These are phyloP conservation scores for Wolfiporia cocos DNA, from an alignment of 1,284 basidiomycete genomes.

Conservation along the genomic window DNA sequence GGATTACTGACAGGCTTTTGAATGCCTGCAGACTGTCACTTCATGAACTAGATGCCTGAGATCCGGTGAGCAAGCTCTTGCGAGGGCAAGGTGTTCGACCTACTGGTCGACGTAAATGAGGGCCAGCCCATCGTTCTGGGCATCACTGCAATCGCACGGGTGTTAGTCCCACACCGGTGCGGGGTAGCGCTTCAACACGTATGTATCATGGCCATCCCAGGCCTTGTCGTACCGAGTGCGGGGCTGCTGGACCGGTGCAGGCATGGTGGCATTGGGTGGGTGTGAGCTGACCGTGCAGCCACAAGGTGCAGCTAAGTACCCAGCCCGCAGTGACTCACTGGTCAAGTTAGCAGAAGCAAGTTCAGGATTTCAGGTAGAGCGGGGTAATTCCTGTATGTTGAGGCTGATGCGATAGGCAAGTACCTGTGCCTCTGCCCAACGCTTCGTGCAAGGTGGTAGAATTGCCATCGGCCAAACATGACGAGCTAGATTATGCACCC, in stretches of 20 bases:
- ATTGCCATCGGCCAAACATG: too few relatives aligned
- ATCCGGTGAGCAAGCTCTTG: constrained; percentile 2
- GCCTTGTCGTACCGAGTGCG: constrained; percentile 94
- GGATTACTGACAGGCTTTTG: constrained; percentile 72
- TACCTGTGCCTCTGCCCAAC: too few relatives aligned
- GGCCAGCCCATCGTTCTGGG: constrained; percentile 78
- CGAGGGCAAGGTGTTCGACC: constrained; percentile 11
- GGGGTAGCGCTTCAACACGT: constrained; percentile 21
- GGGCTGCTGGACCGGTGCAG: constrained; percentile 49
- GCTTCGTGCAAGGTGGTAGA: too few relatives aligned
- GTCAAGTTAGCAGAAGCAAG: too few relatives aligned
- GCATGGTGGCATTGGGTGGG: constrained; percentile 36
- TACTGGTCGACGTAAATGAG: constrained; percentile 92
- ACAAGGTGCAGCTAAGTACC: too few relatives aligned
- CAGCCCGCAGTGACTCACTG: too few relatives aligned
- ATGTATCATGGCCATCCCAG: constrained; percentile 94
- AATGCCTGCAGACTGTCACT: constrained; percentile 97
- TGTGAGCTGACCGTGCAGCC: too few relatives aligned
- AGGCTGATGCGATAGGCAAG: too few relatives aligned
- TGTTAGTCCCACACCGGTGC: constrained; percentile 2
- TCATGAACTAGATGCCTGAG: constrained; percentile 86
- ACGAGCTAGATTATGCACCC: too few relatives aligned
- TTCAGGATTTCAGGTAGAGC: too few relatives aligned
- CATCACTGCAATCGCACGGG: constrained; percentile 39
- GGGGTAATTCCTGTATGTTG: too few relatives aligned